Evolutionary conservation across 1,139 yeast genomes (phyloP), one percentile per base, ranked within the genome.

Genomic region (Diutina catenulata): DNA sequence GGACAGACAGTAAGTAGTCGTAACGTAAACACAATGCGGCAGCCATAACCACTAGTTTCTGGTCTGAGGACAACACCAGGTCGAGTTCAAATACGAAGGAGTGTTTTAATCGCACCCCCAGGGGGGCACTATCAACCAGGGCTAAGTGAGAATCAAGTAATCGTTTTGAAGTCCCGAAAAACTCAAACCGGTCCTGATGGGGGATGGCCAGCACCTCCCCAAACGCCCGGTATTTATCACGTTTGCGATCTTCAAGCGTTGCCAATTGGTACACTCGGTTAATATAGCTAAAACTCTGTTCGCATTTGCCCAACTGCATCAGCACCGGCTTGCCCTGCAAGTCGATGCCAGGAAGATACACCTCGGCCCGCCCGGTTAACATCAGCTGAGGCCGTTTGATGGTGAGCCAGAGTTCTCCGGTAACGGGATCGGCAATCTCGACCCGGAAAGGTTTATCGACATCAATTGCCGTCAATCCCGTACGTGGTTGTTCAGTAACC

Each of bases 201-300:
- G 35, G 35, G 25, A 26, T 21, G 35, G 35, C 35, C 35, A 31
- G 35, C 35, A 31, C 35, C 25, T 21, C 25, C 8, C 15, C 35
- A 31, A 31, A 31, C 22, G 9, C 15, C 5, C 23, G 25, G 19
- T 21, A 31, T 9, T 31, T 31, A 9, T 11, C 11, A 11, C 23
- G 20, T 31, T 31, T 31, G 25, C 25, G 35, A 15, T 31, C 35
- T 6, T 31, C 35, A 20, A 31, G 35, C 24, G 35, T 31, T n/a
- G 35, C 24, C 18, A 31, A 21, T 7, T 4, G n/a, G n/a, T 31
- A 31, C 11, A 3, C 14, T 3, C 35, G 35, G 8, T 31, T 21
- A 10, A 31, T 31, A 13, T 31, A 31, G 25, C 16, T 11, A 11
- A 31, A 31, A 9, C 15, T 21, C 25, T 31, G 35, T n/a, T 21